Evolutionary conservation across 2,329 filamentous ascomycete genomes (phyloP).

Genomic region (Alternaria triticimaculans): DNA sequence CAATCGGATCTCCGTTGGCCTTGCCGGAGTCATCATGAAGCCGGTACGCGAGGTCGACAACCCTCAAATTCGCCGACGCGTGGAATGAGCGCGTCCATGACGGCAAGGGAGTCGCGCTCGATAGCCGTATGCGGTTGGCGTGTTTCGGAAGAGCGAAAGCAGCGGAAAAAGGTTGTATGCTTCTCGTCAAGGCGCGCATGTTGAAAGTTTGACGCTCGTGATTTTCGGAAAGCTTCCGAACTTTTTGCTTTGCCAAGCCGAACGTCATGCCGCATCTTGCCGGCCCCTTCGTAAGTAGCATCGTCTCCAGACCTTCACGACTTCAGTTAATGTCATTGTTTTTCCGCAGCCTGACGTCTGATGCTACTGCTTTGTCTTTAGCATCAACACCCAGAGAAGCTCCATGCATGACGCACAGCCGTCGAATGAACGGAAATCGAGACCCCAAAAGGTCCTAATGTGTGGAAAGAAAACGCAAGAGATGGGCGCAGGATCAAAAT

Average conservation of each 20-base stretch:
- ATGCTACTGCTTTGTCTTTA: neutral
- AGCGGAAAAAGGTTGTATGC: constrained; percentile 18
- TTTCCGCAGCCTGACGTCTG: neutral
- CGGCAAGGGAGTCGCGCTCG: constrained; percentile 2
- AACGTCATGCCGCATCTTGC: constrained; percentile 16
- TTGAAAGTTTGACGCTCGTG: constrained; percentile 9
- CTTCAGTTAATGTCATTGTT: accelerated
- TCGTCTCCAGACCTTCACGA: too few species aligned
- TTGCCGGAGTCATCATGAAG: constrained; percentile 46
- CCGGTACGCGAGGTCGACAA: constrained; percentile 43
- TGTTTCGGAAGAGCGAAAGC: constrained; percentile 21
- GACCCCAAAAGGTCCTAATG: neutral
- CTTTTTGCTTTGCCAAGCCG: constrained; percentile 20
- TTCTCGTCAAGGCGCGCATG: constrained; percentile 25
- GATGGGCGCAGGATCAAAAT: neutral
- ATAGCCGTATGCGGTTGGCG: constrained; percentile 6
- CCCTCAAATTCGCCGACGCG: constrained; percentile 27
- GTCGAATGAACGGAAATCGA: neutral
- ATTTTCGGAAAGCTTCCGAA: constrained; percentile 14
- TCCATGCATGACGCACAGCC: neutral
- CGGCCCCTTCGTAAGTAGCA: neutral
- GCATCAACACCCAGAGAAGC: too few species aligned
- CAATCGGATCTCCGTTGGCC: constrained; percentile 67
- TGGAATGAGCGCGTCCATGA: constrained; percentile 39
- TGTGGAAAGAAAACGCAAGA: neutral